A percentile compares a stretch with the other conserved stretches of the same genome.
Conservation (phyloP, 768 basidiomycete genomes). For the Termitomyces bulborhizus region DNA sequence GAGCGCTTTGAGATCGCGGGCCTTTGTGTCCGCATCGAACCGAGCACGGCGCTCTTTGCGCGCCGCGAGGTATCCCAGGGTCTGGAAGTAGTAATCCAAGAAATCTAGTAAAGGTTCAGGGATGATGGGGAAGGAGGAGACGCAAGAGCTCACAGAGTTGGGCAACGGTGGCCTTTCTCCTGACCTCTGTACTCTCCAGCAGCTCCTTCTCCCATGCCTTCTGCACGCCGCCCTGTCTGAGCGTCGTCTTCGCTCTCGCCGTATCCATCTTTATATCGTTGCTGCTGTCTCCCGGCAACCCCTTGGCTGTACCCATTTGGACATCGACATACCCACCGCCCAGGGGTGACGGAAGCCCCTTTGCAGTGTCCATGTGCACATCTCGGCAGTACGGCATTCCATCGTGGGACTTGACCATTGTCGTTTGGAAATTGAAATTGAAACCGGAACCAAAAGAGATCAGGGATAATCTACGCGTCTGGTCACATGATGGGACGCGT, state of each 20-base stretch:
- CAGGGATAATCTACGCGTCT: not conserved
- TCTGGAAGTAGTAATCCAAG: constrained; percentile 97
- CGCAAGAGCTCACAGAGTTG: constrained; percentile 66
- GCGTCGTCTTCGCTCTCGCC: constrained; percentile 45
- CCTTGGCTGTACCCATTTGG: constrained; percentile 76
- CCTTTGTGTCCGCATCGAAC: constrained; percentile 78
- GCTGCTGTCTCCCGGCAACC: constrained; percentile 26
- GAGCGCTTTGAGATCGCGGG: constrained; percentile 48
- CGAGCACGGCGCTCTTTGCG: constrained; percentile 78
- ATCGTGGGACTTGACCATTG: constrained; percentile 9
- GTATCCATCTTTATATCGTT: constrained; percentile 70
- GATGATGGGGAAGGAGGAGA: not conserved
- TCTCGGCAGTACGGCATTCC: constrained; percentile 35
- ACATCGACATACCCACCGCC: constrained; percentile 32
- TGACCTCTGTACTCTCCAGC: constrained; percentile 80
- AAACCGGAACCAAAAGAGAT: not conserved
- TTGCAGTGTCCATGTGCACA: constrained; percentile 78
- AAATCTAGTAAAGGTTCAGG: constrained; percentile 52
- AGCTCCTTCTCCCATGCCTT: constrained; percentile 84
- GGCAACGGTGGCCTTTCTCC: constrained; percentile 92
- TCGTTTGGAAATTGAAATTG: constrained; percentile 2
- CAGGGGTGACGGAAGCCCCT: constrained; percentile 33
- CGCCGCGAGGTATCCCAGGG: constrained; percentile 80
- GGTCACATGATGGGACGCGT: constrained; percentile 14
- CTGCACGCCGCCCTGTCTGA: constrained; percentile 53